Evolutionary conservation across 2,329 filamentous ascomycete genomes (phyloP).

Genomic region (Xylariaceae sp.): DNA sequence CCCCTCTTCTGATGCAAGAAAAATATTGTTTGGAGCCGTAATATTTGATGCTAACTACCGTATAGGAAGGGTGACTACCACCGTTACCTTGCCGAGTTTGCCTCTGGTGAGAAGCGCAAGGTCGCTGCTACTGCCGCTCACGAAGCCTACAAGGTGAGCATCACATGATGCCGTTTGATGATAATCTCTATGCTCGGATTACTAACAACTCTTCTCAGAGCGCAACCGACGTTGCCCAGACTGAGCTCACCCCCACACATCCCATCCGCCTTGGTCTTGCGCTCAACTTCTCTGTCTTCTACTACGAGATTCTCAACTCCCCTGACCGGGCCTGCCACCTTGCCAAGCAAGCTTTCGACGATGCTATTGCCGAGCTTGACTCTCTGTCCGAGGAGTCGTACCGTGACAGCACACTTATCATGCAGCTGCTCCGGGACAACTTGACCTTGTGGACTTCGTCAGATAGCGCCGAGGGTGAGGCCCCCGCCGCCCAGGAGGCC

Average conservation of each 20-base stretch:
- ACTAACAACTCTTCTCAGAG: slow-evolving; percentile 52
- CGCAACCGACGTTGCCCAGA: slow-evolving; percentile 96
- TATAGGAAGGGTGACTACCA: slow-evolving; percentile 94
- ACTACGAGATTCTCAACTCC: slow-evolving; percentile 98
- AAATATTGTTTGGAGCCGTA: background rate
- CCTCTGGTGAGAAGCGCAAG: slow-evolving; percentile 88
- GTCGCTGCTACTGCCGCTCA: slow-evolving; percentile 78
- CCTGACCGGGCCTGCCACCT: slow-evolving; percentile 96
- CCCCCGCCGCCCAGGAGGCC: slow-evolving; percentile 50
- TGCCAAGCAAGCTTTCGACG: slow-evolving; percentile 98
- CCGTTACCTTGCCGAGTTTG: slow-evolving; percentile 91
- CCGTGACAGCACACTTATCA: slow-evolving; percentile 98
- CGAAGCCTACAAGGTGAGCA: slow-evolving; percentile 91
- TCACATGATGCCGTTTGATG: background rate
- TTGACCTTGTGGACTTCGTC: slow-evolving; percentile 97
- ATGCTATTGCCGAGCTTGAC: slow-evolving; percentile 97
- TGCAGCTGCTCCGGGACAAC: slow-evolving; percentile 98
- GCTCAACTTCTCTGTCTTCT: slow-evolving; percentile 99
- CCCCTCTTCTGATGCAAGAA: slow-evolving; percentile 10
- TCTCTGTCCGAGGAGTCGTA: slow-evolving; percentile 96
- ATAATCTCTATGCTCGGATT: background rate
- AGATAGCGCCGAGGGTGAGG: slow-evolving; percentile 74
- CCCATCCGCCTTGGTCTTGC: slow-evolving; percentile 96
- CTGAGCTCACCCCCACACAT: slow-evolving; percentile 93
- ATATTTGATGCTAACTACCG: slow-evolving; percentile 6